Evolutionary conservation across 805 yeast species (phyloP).

Genomic region (Metschnikowia sp.): DNA sequence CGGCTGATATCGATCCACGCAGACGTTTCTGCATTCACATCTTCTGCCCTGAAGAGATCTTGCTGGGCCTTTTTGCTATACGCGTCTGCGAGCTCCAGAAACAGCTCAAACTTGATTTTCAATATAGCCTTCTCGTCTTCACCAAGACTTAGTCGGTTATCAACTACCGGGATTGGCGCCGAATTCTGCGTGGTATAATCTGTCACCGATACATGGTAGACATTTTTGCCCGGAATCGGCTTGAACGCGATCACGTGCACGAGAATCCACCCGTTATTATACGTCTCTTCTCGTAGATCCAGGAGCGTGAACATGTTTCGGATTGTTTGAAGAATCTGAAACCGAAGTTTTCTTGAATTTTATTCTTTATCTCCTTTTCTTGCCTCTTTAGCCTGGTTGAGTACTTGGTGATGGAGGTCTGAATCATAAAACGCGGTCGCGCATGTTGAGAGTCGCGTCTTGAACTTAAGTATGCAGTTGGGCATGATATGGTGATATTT

Average conservation of each 20-base stretch:
- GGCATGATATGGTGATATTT: too few species aligned
- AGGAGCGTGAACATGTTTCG: neutral
- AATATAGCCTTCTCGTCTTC: conserved; percentile 1
- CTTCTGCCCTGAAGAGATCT: conserved; percentile 8
- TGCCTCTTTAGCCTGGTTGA: too few species aligned
- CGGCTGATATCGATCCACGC: conserved; percentile 10
- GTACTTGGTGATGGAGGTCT: too few species aligned
- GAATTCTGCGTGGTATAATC: conserved; percentile 9
- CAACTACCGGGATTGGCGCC: neutral
- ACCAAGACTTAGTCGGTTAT: conserved; percentile 2
- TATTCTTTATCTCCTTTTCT: too few species aligned
- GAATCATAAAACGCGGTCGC: too few species aligned
- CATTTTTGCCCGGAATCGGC: conserved; percentile 5
- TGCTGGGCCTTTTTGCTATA: conserved; percentile 3
- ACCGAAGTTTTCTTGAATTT: too few species aligned
- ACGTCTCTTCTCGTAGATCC: conserved; percentile 3
- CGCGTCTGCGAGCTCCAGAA: conserved; percentile 2
- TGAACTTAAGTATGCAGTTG: too few species aligned
- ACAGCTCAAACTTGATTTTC: neutral
- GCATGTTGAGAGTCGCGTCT: too few species aligned
- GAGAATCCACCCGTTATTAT: conserved; percentile 6
- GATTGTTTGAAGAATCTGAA: too few species aligned
- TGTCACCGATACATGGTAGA: conserved; percentile 10
- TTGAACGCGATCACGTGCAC: conserved; percentile 16
- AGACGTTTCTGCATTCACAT: conserved; percentile 3